Base-by-base conservation (phyloP, 169 alveolate genomes). In the Cryptosporidium ryanae region DNA sequence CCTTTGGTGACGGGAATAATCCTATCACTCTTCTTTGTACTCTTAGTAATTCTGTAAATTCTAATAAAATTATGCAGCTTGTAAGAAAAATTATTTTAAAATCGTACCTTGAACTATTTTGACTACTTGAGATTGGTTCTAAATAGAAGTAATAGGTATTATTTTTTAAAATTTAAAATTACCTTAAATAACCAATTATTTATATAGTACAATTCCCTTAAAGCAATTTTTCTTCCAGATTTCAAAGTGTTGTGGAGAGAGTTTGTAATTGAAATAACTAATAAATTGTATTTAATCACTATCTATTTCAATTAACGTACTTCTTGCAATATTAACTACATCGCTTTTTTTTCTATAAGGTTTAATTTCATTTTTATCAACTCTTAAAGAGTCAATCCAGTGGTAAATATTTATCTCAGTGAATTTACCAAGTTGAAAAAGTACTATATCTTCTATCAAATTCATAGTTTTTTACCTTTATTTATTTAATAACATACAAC, bases 1-100 rank as follows among this genome's bases (percentile, higher is more conserved):
- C 87, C 38, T 76, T 76, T 23, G 87, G 87, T 57, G 87, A 76
- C 38, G 87, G 87, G 21, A 76, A 76, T 31, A 76, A 43, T 59
- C 87, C 87, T 23, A 76, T 25, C 13, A 63, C 44, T 10, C 27
- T 76, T 25, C 87, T 55, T 38, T 70, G 87, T 12, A 34, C 54
- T 59, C 29, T 59, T 25, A 76, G 48, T 6, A 76, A 18, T 59
- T 59, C 71, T 29, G 71, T 31, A 57, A 76, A 44, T 2, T 21
- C 87, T 76, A 43, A 25, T 13, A 13, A 70, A 70, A 23, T 43
- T n/a, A 38, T n/a, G n/a, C n/a, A n/a, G 32, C 4, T 17, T 21
- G 38, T 7, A 25, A 7, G 8, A 7, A 17, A 29, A 61, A 15
- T 68, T 68, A 3, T 27, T 34, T 57, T 15, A 18, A n/a, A 27